Evolutionary conservation across 257 asterid species (phyloP), one percentile per base, ranked within the genome.

Genomic region (Fraxinus excelsior): DNA sequence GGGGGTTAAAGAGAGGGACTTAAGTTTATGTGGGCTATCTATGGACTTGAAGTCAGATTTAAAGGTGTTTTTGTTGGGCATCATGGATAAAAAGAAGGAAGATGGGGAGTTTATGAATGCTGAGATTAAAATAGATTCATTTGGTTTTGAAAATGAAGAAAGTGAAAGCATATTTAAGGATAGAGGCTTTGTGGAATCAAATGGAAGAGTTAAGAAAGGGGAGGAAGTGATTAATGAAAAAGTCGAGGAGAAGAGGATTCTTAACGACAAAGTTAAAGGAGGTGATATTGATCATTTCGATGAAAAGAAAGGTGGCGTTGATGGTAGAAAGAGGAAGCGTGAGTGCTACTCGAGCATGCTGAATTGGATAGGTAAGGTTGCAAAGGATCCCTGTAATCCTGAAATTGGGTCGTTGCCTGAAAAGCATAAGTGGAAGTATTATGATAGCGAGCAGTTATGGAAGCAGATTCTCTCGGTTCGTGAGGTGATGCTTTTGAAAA

Each of bases 401-500:
- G 84, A 79, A 37, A 80, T 86, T 44, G 92, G 84, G 44, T 37
- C 77, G 1, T 69, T 96, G 29, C 98, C 98, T 0, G 91, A 89
- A 65, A 87, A 77, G 70, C 85, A 84, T 16, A 92, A 86, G 81
- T 96, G 99, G 99, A 96, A 91, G 81, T 21, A 66, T 70, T 83
- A 85, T 73, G 89, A 91, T 34, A 76, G 31, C 72, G 94, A 92
- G 69, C 70, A 75, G 76, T 69, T 71, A 18, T 94, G 97, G 97
- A 96, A 91, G 88, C 91, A 86, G 86, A 74, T 85, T 83, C 82
- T 96, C 73, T 58, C 78, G 83, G 85, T 81, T 82, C 95, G 97
- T 70, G 91, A 87, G 74, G 85, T 76, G 16, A 80, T 89, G 94
- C 82, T 80, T 71, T 74, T 74, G 86, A 82, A 82, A 78, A 78